phyloP scores from a whole-genome alignment of 176 grass and related monocot genomes.

The Oryza nivara region DNA sequence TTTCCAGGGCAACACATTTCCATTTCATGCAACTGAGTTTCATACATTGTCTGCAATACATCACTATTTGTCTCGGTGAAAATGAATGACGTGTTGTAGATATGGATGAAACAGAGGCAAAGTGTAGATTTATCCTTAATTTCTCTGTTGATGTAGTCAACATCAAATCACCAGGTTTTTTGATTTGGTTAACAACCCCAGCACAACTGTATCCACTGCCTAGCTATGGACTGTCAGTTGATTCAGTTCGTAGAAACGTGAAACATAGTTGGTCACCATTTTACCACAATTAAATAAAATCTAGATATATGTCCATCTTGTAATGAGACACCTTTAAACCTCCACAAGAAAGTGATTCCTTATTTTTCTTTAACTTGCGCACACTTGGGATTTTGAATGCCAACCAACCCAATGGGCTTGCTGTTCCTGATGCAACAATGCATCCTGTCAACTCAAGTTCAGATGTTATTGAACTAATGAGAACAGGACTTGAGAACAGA shows the following conservation, averaged over 20 bases:
- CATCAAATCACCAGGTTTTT: not conserved
- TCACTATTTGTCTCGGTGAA: not conserved
- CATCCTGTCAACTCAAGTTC: slow-evolving; percentile 66
- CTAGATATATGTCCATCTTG: not conserved
- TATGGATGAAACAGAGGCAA: not conserved
- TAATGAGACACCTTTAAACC: not conserved
- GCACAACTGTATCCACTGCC: not conserved
- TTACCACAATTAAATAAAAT: not conserved
- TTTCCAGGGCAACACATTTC: not conserved
- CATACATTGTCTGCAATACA: not conserved
- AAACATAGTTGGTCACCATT: slow-evolving; percentile 18
- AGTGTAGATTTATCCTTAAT: not conserved
- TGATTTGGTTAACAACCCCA: slow-evolving; percentile 6
- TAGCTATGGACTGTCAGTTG: slow-evolving; percentile 10
- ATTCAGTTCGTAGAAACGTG: slow-evolving; percentile 28
- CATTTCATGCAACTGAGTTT: not conserved
- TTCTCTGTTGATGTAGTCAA: slow-evolving; percentile 8
- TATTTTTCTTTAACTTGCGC: slow-evolving; percentile 61
- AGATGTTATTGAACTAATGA: slow-evolving; percentile 76
- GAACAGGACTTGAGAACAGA: slow-evolving; percentile 67
- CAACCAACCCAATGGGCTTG: slow-evolving; percentile 70
- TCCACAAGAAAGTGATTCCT: not conserved
- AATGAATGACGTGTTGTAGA: not conserved
- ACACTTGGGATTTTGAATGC: slow-evolving; percentile 73
- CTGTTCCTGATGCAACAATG: slow-evolving; percentile 82